Evolutionary conservation across 1,284 basidiomycete genomes (phyloP).

Genomic region (Ceratobasidium sp.): DNA sequence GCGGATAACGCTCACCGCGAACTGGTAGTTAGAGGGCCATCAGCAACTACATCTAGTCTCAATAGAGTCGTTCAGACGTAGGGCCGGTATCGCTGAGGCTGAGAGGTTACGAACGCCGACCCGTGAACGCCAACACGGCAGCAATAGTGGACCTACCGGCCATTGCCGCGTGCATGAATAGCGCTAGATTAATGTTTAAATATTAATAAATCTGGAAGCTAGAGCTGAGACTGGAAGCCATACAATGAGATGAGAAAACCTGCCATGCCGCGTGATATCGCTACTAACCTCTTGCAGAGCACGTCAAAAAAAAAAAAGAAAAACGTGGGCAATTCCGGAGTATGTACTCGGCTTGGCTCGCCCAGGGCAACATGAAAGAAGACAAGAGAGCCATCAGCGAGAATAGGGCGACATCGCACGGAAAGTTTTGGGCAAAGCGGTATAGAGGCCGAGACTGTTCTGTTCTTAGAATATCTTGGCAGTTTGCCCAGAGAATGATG

Average conservation of each 20-base stretch:
- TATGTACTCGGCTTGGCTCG: not conserved
- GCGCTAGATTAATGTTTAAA: not conserved
- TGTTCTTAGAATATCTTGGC: constrained; percentile 6
- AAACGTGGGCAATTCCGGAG: constrained; percentile 1
- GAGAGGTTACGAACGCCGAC: not conserved
- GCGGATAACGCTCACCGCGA: not conserved
- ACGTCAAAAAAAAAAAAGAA: no score
- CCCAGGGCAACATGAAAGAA: constrained; percentile 13
- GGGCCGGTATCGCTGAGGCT: not conserved
- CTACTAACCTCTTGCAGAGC: not conserved
- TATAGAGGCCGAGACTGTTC: constrained; percentile 10
- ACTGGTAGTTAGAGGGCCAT: not conserved
- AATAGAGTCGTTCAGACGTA: not conserved
- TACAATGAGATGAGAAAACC: constrained; percentile 18
- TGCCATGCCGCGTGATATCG: not conserved
- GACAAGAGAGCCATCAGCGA: not conserved
- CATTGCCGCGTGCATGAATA: not conserved
- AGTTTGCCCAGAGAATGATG: constrained; percentile 5
- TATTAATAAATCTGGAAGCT: constrained; percentile 4
- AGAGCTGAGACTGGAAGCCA: not conserved
- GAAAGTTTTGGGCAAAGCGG: not conserved
- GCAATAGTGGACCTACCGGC: not conserved
- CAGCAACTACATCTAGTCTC: not conserved
- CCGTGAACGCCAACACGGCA: not conserved
- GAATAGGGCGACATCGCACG: not conserved